Conservation (phyloP, 768 basidiomycete genomes). For the Strobilomyces dryophilus region DNA sequence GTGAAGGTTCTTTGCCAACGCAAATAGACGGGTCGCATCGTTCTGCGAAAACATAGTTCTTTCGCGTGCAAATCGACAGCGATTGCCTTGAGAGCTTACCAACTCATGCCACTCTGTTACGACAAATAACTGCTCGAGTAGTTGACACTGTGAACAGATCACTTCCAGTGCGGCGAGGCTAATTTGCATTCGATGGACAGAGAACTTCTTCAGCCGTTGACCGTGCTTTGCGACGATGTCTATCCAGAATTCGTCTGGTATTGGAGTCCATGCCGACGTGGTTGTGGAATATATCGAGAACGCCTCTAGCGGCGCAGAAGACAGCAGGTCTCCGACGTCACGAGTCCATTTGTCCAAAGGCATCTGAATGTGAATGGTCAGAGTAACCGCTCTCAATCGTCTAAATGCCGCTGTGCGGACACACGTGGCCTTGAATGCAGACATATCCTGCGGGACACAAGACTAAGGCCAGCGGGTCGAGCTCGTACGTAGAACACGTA, state of each 20-base stretch:
- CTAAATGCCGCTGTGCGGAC: slow-evolving; percentile 33
- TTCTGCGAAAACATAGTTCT: slow-evolving; percentile 10
- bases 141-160: slow-evolving; percentile 51
- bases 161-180: slow-evolving; percentile 43
- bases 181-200: slow-evolving; percentile 61
- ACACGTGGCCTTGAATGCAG: slow-evolving; percentile 40
- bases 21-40: slow-evolving; percentile 31
- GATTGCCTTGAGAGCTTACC: slow-evolving; percentile 30
- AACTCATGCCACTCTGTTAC: slow-evolving; percentile 44
- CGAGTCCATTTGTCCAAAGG: slow-evolving; percentile 42
- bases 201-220: slow-evolving; percentile 48
- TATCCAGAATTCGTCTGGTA: slow-evolving; percentile 48
- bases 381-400: slow-evolving; percentile 52
- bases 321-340: slow-evolving; percentile 41
- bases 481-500: slow-evolving; percentile 30
- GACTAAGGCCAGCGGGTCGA: slow-evolving; percentile 1
- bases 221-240: slow-evolving; percentile 50
- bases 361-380: slow-evolving; percentile 43
- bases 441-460: slow-evolving; percentile 45
- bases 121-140: slow-evolving; percentile 62
- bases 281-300: slow-evolving; percentile 62
- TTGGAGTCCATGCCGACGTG: slow-evolving; percentile 34
- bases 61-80: neutral
- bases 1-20: slow-evolving; percentile 43
- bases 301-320: slow-evolving; percentile 45